Base-by-base conservation (phyloP, 75 land plant genomes). In the Adiantum capillusveneris region DNA sequence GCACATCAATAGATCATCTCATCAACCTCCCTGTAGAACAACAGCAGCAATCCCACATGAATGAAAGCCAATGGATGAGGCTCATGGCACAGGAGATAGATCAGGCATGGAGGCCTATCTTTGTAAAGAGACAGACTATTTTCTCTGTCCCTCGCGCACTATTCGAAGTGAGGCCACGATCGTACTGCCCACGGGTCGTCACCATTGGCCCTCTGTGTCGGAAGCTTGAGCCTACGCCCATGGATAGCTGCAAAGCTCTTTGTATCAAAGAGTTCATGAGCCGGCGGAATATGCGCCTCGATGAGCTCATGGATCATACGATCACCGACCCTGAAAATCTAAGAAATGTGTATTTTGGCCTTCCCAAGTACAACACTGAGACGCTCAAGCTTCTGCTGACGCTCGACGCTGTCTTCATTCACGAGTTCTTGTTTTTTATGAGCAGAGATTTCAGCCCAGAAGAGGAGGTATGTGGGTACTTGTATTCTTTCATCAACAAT, bases 231-330 rank as follows among this genome's bases (percentile, higher is more conserved):
- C 55, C 55, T 1, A 5, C 29, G 28, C 29, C 55, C 25, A 53
- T 53, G 55, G 55, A 53, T 53, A 24, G 55, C 29, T 53, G 55
- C 55, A 53, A 53, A 26, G 55, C 55, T 2, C 55, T 53, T 2
- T 53, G 55, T 27, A 5, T 53, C 25, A 53, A 25, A 27, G 55
- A 53, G 55, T 53, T 53, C 28, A 22, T 53, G 25, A 27, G 24
- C 14, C 2, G 55, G 28, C 18, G 14, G 6, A 14, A 25, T 18
- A 22, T 53, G 29, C 14, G 28, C 2, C 28, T 53, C 28, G 25
- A 22, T 24, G 55, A 2, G 55, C 14, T 53, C 2, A 24, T 53
- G 55, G 28, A 26, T 24, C 9, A 3, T 24, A 14, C 25, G 9
- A 27, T 53, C 6, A 18, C 25, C 3, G 28, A 53, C 29, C 55